Evolutionary conservation across 2,329 filamentous ascomycete species (phyloP), one percentile per base, ranked within the genome.

Genomic region (Neurospora sp.): DNA sequence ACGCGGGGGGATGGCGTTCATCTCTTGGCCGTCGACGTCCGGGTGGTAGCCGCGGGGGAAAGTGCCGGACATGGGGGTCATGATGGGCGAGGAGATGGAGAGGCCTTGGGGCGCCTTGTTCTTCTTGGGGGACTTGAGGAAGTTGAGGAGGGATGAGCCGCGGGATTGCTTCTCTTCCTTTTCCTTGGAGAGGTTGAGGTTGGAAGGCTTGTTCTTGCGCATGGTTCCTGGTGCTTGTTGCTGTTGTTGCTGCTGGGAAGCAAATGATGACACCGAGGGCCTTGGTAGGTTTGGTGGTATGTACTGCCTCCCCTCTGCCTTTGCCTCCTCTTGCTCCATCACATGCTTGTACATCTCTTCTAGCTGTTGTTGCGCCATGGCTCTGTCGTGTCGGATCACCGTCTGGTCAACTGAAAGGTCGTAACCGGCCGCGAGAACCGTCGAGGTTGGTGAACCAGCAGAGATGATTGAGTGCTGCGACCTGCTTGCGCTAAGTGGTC

Each of bases 271-370:
- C 28, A 38, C 67, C 9, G 73, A 69, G 38, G 79, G 75, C 7
- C 73, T 72, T 4, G 81, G 74, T 39, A 80, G 71, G 10, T 82
- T 80, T 43, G 83, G 81, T 6, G 77, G 78, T 28, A 85, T 82
- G 66, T 87, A 81, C 19, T 79, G 79, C 58, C 86, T 77, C 39
- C 88, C 88, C 67, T 83, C 83, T 73, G 85, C 82, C 78, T 89
- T 90, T 68, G 87, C 87, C 70, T 86, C 87, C 76, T 97, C 94
- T 75, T 97, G 92, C 79, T 93, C 93, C 89, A 97, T 91, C 73
- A 97, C 94, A 74, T 93, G 91, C 72, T 90, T 93, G 81, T 97
- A 98, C 78, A 98, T 89, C 76, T 92, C 89, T 79, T 97, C 93
- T 80, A 97, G 89, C 78, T 97, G 92, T 73, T 90, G 85, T 79